These are phyloP conservation scores for Casuarina glauca DNA, from an alignment of 306 rosid species.

Conservation along the genomic window DNA sequence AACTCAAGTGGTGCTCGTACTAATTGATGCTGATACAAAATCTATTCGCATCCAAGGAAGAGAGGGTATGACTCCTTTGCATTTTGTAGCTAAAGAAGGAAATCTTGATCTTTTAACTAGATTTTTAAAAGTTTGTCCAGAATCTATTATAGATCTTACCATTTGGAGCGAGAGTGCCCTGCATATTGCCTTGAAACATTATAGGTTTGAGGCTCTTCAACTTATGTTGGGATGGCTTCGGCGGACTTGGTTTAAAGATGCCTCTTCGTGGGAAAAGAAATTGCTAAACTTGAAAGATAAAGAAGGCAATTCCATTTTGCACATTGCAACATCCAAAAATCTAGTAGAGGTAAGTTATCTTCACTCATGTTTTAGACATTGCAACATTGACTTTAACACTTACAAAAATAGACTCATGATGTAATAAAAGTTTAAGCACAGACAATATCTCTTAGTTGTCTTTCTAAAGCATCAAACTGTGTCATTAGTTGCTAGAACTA, in stretches of 20 bases:
- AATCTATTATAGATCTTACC: neutral
- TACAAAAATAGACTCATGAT: neutral
- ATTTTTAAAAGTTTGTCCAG: neutral
- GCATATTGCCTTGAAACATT: neutral
- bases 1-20: too few relatives aligned
- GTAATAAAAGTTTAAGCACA: conserved; percentile 7
- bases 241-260: neutral
- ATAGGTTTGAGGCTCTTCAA: neutral
- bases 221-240: neutral
- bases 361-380: too few relatives aligned
- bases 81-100: neutral
- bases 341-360: too few relatives aligned
- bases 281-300: too few relatives aligned
- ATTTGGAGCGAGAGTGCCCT: neutral
- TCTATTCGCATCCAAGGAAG: neutral
- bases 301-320: too few relatives aligned
- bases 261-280: neutral
- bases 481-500: conserved; percentile 31
- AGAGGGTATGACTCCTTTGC: neutral
- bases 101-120: neutral
- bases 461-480: neutral
- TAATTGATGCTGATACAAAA: neutral
- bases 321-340: too few relatives aligned
- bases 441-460: conserved; percentile 22
- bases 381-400: neutral